These are phyloP conservation scores for Haplosporangium sp. DNA, from an alignment of 371 early-diverging fungal genomes.

Conservation along the genomic window DNA sequence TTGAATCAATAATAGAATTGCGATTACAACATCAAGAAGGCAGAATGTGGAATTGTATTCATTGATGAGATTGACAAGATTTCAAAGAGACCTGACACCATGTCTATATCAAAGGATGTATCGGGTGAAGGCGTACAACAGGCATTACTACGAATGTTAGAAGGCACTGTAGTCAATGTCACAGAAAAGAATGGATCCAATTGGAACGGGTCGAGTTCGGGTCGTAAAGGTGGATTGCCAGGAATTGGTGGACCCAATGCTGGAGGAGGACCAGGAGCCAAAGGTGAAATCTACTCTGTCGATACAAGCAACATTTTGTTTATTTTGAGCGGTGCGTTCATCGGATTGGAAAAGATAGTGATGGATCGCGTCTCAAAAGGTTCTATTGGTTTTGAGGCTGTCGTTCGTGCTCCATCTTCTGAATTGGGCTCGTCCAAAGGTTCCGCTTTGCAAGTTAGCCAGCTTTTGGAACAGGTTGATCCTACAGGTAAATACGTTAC, in stretches of 20 bases:
- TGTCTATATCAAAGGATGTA: conserved; percentile 88
- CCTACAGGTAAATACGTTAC: conserved; percentile 65
- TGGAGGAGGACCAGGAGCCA: conserved; percentile 61
- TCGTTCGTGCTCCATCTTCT: conserved; percentile 54
- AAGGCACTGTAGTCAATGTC: conserved; percentile 89
- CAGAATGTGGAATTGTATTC: conserved; percentile 92
- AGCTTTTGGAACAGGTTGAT: conserved; percentile 72
- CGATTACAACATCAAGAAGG: conserved; percentile 87
- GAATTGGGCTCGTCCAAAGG: conserved; percentile 37
- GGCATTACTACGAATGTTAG: conserved; percentile 87
- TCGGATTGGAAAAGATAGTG: conserved; percentile 88
- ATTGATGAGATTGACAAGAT: conserved; percentile 96
- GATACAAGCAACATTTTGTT: conserved; percentile 94
- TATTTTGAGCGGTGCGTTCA: conserved; percentile 91
- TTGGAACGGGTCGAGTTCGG: conserved; percentile 54
- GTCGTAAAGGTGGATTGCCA: conserved; percentile 58
- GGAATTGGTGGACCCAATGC: conserved; percentile 62
- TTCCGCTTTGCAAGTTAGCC: conserved; percentile 32
- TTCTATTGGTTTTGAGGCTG: conserved; percentile 83
- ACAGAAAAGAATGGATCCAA: conserved; percentile 81
- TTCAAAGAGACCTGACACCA: conserved; percentile 79
- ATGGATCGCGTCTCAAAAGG: conserved; percentile 83
- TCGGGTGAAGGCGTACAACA: conserved; percentile 96
- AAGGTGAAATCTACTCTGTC: conserved; percentile 85
- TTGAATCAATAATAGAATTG: conserved; percentile 65